A percentile compares a stretch with the other conserved stretches of the same genome.
Evolutionary conservation across 2,329 filamentous ascomycete species (phyloP).

Genomic region (Zymoseptoria ardabiliae): DNA sequence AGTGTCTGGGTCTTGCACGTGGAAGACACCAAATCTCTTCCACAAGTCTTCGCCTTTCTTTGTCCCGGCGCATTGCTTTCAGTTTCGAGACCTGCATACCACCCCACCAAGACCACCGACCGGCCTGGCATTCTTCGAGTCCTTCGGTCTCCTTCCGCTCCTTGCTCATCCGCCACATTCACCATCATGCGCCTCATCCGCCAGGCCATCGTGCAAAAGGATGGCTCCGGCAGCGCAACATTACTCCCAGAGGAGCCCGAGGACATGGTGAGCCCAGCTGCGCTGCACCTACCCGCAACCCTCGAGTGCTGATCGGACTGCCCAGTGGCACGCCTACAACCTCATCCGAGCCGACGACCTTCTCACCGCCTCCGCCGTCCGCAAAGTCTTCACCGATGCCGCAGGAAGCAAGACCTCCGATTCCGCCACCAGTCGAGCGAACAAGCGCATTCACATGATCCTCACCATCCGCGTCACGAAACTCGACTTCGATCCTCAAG

Average conservation of each 20-base stretch:
- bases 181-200: slow-evolving; percentile 57
- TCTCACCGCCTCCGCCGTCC: slow-evolving; percentile 58
- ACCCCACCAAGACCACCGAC: neutral
- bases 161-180: neutral
- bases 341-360: slow-evolving; percentile 59
- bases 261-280: slow-evolving; percentile 53
- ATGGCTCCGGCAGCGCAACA: slow-evolving; percentile 59
- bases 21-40: neutral
- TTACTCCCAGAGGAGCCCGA: slow-evolving; percentile 66
- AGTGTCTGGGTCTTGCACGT: neutral
- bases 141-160: too few relatives aligned
- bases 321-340: slow-evolving; percentile 67
- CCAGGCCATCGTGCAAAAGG: slow-evolving; percentile 54
- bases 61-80: neutral
- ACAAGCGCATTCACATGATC: slow-evolving; percentile 53
- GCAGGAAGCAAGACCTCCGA: slow-evolving; percentile 55
- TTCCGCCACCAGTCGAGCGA: slow-evolving; percentile 42
- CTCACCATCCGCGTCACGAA: slow-evolving; percentile 59
- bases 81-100: neutral
- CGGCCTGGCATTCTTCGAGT: neutral
- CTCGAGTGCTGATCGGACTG: neutral
- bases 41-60: neutral
- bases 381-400: slow-evolving; percentile 55
- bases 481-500: slow-evolving; percentile 63
- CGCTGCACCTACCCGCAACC: neutral